Evolutionary conservation across 225 moss, liverwort and hornwort species (phyloP).

Genomic region (Bryoerythrophyllum caledonicum): DNA sequence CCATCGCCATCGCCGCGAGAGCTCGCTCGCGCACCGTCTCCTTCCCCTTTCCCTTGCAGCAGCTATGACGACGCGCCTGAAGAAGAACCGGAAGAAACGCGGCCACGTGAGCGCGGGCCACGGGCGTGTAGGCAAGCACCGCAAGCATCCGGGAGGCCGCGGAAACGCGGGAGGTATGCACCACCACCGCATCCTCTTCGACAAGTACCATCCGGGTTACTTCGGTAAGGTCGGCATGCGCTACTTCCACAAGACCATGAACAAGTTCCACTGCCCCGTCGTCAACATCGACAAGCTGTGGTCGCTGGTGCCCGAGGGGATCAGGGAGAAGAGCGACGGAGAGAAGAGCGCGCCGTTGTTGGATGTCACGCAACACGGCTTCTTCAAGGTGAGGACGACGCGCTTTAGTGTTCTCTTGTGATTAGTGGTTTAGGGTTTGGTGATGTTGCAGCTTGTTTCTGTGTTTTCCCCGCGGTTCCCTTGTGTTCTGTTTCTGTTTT

Average conservation of each 20-base stretch:
- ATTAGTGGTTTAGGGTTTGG: too few relatives aligned
- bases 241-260: conserved; percentile 59
- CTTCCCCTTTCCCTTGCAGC: neutral
- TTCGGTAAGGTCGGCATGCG: conserved; percentile 65
- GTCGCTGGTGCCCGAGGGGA: conserved; percentile 44
- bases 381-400: conserved; percentile 38
- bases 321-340: conserved; percentile 40
- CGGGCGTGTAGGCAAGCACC: conserved; percentile 56
- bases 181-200: conserved; percentile 59
- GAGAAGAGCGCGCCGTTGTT: conserved; percentile 44
- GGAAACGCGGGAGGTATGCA: conserved; percentile 65
- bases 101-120: conserved; percentile 55
- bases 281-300: conserved; percentile 57
- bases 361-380: conserved; percentile 55
- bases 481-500: too few relatives aligned
- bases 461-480: too few relatives aligned
- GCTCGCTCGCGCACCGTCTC: too few relatives aligned
- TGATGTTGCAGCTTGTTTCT: too few relatives aligned
- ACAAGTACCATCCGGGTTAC: conserved; percentile 63
- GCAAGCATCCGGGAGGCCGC: conserved; percentile 61
- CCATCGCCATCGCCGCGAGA: neutral
- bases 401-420: too few relatives aligned
- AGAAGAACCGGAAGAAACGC: conserved; percentile 61
- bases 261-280: conserved; percentile 57
- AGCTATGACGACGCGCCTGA: conserved; percentile 59